phyloP scores from a whole-genome alignment of 768 basidiomycete genomes.

The Macrolepiota albuminosa region DNA sequence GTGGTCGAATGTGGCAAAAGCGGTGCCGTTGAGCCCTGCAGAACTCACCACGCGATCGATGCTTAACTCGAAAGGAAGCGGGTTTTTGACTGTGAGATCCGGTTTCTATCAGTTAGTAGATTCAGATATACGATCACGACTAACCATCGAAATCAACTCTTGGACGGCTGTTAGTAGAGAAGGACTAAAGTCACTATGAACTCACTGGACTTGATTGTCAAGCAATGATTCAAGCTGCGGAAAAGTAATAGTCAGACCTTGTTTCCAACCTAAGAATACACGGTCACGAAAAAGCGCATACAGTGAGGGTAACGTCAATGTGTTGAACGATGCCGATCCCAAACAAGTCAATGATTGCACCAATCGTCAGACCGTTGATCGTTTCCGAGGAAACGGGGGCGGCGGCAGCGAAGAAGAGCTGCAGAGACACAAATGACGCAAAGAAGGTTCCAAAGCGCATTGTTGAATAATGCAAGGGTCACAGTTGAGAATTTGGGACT shows the following conservation, averaged over 20 bases:
- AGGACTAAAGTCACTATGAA: background rate
- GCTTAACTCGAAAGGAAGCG: slow-evolving; percentile 40
- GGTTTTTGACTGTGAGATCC: slow-evolving; percentile 31
- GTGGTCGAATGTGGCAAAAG: slow-evolving; percentile 56
- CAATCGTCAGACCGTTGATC: slow-evolving; percentile 22
- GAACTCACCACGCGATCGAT: slow-evolving; percentile 37
- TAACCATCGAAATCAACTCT: slow-evolving; percentile 35
- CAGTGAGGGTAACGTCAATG: slow-evolving; percentile 36
- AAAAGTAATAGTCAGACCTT: background rate
- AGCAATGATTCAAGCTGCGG: slow-evolving; percentile 32
- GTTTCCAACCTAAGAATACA: background rate
- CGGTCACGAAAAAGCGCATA: slow-evolving; percentile 6
- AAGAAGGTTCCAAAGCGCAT: slow-evolving; percentile 11
- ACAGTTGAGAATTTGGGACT: background rate
- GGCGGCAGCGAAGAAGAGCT: slow-evolving; percentile 22
- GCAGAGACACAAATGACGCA: slow-evolving; percentile 20
- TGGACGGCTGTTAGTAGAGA: background rate
- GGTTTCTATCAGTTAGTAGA: background rate
- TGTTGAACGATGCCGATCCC: slow-evolving; percentile 34
- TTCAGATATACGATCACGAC: background rate
- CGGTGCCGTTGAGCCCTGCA: slow-evolving; percentile 47
- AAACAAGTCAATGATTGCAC: slow-evolving; percentile 36
- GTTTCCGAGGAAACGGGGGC: slow-evolving; percentile 15
- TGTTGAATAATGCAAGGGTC: background rate
- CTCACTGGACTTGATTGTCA: slow-evolving; percentile 32